Evolutionary conservation across 2,329 filamentous ascomycete genomes (phyloP).

Genomic region (Sphaerostilbella broomeana): DNA sequence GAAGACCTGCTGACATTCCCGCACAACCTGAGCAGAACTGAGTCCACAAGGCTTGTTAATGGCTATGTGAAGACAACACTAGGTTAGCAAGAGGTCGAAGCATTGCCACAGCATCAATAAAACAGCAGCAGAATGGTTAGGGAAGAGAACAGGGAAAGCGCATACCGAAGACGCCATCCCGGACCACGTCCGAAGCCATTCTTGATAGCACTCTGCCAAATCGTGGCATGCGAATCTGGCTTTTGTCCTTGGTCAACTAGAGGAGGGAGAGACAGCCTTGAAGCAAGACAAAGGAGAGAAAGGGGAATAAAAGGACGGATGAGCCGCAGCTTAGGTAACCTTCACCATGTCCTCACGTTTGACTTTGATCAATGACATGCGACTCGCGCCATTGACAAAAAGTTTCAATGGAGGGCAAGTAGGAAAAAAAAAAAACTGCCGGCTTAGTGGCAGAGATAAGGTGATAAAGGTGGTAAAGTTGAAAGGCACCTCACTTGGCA

Average conservation of each 20-base stretch:
- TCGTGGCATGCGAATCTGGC: constrained; percentile 47
- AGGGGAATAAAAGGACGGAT: background rate
- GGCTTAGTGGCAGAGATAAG: constrained; percentile 5
- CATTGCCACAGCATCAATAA: background rate
- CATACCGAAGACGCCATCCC: constrained; percentile 55
- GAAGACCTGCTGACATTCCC: constrained; percentile 79
- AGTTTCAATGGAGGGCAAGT: constrained; percentile 1
- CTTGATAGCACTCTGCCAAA: constrained; percentile 29
- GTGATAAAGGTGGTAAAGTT: too few relatives aligned
- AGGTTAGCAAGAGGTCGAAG: constrained; percentile 4
- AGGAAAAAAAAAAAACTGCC: constrained; percentile 7
- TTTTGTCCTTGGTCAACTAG: constrained; percentile 47
- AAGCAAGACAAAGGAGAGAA: background rate
- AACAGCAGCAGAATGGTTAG: background rate
- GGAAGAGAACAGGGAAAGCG: constrained; percentile 7
- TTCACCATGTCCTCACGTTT: constrained; percentile 51
- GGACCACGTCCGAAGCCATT: constrained; percentile 48
- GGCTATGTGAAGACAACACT: constrained; percentile 43
- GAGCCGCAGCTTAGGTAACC: constrained; percentile 4
- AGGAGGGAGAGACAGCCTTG: constrained; percentile 53
- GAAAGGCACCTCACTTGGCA: too few relatives aligned
- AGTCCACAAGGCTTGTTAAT: constrained; percentile 87
- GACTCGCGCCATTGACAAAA: constrained; percentile 1
- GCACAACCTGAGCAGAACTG: constrained; percentile 84
- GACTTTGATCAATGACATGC: constrained; percentile 42